A percentile compares a stretch with the other conserved stretches of the same genome.
These are phyloP conservation scores for Lipomyces yamanashiensis DNA, from an alignment of 805 yeast genomes.

Conservation along the genomic window DNA sequence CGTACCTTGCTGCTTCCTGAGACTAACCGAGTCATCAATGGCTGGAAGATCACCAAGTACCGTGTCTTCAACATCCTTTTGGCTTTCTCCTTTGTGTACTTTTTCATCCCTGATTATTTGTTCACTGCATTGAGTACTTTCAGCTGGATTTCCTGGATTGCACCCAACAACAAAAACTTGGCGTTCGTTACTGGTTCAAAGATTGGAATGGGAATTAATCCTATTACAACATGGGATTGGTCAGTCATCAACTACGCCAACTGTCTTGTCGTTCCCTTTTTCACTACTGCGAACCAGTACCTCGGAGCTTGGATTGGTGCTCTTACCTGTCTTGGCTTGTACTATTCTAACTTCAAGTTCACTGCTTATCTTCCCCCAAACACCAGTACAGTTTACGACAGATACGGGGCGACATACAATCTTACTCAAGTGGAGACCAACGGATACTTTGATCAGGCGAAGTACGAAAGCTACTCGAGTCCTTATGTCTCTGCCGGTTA, in stretches of 20 bases:
- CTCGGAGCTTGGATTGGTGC: constrained; percentile 54
- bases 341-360: constrained; percentile 56
- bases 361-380: constrained; percentile 51
- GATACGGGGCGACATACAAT: constrained; percentile 48
- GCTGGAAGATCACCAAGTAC: constrained; percentile 63
- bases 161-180: constrained; percentile 58
- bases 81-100: constrained; percentile 52
- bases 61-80: constrained; percentile 54
- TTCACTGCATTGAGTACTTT: constrained; percentile 65
- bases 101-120: constrained; percentile 66
- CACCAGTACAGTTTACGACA: constrained; percentile 50
- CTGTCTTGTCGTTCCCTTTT: constrained; percentile 48
- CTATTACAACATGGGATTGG: constrained; percentile 73
- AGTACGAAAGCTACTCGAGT: constrained; percentile 64
- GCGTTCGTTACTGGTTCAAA: constrained; percentile 70
- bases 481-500: constrained; percentile 59
- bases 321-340: constrained; percentile 56
- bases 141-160: constrained; percentile 67
- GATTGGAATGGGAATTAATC: constrained; percentile 67
- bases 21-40: constrained; percentile 50
- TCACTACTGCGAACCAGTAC: constrained; percentile 50
- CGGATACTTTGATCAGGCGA: constrained; percentile 51
- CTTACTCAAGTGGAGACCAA: constrained; percentile 53
- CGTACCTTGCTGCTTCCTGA: constrained; percentile 28
- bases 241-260: constrained; percentile 50